A percentile compares a stretch with the other conserved stretches of the same genome.
Evolutionary conservation across 176 grass and related monocot genomes (phyloP).

Genomic region (Miscanthus lutarioriparius): DNA sequence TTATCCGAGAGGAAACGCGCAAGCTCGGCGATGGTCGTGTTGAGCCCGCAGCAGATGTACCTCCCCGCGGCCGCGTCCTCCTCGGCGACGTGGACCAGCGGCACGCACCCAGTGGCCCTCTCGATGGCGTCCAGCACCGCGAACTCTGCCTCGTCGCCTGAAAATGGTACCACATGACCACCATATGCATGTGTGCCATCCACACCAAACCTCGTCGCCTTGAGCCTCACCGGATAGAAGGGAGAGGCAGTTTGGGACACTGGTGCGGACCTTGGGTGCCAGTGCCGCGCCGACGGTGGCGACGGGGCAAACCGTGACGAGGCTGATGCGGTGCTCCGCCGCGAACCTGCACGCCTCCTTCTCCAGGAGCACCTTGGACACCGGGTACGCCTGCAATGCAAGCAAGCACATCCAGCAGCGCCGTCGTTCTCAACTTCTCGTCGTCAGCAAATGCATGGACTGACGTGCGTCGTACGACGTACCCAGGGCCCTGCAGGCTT

Average conservation of each 20-base stretch:
- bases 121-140: conserved; percentile 19
- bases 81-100: conserved; percentile 55
- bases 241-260: conserved; percentile 30
- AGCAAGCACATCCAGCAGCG: not conserved
- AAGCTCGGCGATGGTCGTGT: conserved; percentile 44
- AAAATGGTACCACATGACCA: too few relatives aligned
- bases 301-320: conserved; percentile 44
- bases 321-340: conserved; percentile 33
- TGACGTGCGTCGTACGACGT: not conserved
- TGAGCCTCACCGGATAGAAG: conserved; percentile 17
- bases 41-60: conserved; percentile 65
- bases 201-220: too few relatives aligned
- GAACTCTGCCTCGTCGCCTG: conserved; percentile 26
- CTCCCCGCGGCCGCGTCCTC: conserved; percentile 36
- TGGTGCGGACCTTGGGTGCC: not conserved
- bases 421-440: too few relatives aligned
- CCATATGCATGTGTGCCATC: too few relatives aligned
- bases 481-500: conserved; percentile 41
- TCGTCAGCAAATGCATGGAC: too few relatives aligned
- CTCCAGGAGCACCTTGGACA: conserved; percentile 53
- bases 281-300: conserved; percentile 25
- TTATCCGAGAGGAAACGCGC: conserved; percentile 41
- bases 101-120: not conserved
- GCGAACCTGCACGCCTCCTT: conserved; percentile 33
- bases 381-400: conserved; percentile 33